phyloP scores from a whole-genome alignment of 768 basidiomycete genomes.

The Serendipita sp. region DNA sequence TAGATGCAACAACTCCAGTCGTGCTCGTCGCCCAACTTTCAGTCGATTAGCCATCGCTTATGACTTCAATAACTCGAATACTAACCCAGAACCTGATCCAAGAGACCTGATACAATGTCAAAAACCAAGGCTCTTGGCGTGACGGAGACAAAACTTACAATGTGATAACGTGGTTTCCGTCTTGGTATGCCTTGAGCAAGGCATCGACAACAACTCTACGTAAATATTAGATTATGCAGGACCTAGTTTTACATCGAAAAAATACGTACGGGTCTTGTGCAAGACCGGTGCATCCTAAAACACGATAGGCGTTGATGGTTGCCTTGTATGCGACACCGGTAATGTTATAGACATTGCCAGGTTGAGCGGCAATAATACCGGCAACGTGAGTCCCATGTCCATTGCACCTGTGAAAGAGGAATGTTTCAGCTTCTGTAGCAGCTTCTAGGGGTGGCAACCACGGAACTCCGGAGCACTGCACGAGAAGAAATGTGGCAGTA shows the following conservation, averaged over 20 bases:
- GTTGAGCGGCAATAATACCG: constrained; percentile 18
- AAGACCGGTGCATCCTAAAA: constrained; percentile 16
- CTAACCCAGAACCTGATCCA: neutral
- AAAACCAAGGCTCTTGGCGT: neutral
- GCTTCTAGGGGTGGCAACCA: too few relatives aligned
- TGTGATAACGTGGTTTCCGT: constrained; percentile 23
- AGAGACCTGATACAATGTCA: neutral
- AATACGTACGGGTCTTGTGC: neutral
- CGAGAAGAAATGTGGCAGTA: too few relatives aligned
- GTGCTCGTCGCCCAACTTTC: constrained; percentile 1
- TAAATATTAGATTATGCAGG: constrained; percentile 10
- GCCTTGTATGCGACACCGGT: constrained; percentile 25
- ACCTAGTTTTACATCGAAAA: constrained; percentile 12
- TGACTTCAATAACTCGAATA: neutral
- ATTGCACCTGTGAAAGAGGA: neutral
- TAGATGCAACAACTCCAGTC: constrained; percentile 4
- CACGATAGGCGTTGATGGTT: constrained; percentile 17
- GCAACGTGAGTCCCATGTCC: constrained; percentile 11
- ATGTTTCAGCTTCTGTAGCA: too few relatives aligned
- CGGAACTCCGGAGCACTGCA: too few relatives aligned
- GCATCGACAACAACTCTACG: constrained; percentile 7
- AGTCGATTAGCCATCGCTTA: neutral
- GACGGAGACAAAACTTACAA: constrained; percentile 16
- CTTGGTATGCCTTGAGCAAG: constrained; percentile 11
- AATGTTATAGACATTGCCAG: constrained; percentile 21